These are phyloP conservation scores for Ophiognomonia clavigignenti-juglandacearum DNA, from an alignment of 2,329 filamentous ascomycete species.

Conservation along the genomic window DNA sequence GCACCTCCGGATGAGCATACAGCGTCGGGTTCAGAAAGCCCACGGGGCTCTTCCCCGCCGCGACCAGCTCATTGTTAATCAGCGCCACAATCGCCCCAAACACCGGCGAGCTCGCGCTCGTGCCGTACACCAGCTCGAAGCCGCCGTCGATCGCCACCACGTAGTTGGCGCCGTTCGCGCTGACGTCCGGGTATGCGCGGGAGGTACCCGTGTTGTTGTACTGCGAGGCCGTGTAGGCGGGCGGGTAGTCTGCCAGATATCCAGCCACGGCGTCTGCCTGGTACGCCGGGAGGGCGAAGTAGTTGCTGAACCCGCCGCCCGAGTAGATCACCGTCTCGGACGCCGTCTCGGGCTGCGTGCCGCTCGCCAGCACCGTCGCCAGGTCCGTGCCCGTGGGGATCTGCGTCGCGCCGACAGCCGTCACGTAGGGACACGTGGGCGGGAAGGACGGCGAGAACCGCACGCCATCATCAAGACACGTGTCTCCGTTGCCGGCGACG, in stretches of 20 bases:
- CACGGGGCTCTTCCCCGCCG: slow-evolving; percentile 13
- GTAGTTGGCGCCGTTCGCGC: slow-evolving; percentile 14
- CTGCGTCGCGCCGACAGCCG: slow-evolving; percentile 31
- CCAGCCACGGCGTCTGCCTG: slow-evolving; percentile 12
- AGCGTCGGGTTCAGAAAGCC: slow-evolving; percentile 14
- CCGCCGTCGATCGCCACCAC: slow-evolving; percentile 12
- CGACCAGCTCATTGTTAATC: slow-evolving; percentile 13
- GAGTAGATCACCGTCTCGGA: slow-evolving; percentile 15
- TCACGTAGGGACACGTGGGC: slow-evolving; percentile 42
- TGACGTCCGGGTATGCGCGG: slow-evolving; percentile 14
- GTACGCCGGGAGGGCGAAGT: slow-evolving; percentile 13
- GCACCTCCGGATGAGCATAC: slow-evolving; percentile 11
- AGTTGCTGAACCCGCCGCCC: slow-evolving; percentile 14
- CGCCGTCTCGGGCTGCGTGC: slow-evolving; percentile 13
- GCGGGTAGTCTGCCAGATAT: slow-evolving; percentile 11
- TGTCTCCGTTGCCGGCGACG: slow-evolving; percentile 27
- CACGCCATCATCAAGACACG: slow-evolving; percentile 27
- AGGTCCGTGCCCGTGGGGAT: slow-evolving; percentile 13
- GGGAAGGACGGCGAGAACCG: slow-evolving; percentile 38
- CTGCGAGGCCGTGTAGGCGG: slow-evolving; percentile 6
- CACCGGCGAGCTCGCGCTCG: slow-evolving; percentile 11
- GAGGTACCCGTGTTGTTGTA: slow-evolving; percentile 14
- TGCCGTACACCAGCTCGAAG: slow-evolving; percentile 12
- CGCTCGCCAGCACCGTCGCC: slow-evolving; percentile 6
- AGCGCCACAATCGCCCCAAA: slow-evolving; percentile 13